Evolutionary conservation across 78 protist genomes (phyloP).

Genomic region (Monocercomonoides exilis): DNA sequence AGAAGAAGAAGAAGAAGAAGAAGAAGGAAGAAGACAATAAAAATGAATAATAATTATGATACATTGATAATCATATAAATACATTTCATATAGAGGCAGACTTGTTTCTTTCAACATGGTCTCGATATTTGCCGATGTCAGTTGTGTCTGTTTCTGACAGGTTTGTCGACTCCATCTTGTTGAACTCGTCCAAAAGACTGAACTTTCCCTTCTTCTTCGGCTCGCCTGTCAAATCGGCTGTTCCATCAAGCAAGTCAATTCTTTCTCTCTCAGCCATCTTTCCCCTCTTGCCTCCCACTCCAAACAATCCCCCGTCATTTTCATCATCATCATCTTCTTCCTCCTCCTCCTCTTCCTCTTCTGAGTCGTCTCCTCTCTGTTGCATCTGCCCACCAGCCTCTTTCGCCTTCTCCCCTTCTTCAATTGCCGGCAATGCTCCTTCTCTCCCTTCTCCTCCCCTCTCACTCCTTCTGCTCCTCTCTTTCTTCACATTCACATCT

Average conservation of each 20-base stretch:
- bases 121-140: background rate
- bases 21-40: too few species aligned
- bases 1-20: too few species aligned
- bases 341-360: background rate
- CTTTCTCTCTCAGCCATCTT: too few species aligned
- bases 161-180: background rate
- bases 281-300: too few species aligned
- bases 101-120: background rate
- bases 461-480: background rate
- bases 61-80: too few species aligned
- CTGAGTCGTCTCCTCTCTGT: background rate
- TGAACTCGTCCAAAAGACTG: background rate
- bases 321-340: too few species aligned
- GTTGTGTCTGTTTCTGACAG: background rate
- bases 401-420: background rate
- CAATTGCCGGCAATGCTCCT: background rate
- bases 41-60: too few species aligned
- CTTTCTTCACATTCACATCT: background rate
- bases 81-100: too few species aligned
- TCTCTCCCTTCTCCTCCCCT: background rate
- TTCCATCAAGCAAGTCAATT: too few species aligned
- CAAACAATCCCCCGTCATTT: too few species aligned
- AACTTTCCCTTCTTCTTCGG: background rate
- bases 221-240: too few species aligned
- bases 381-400: background rate